phyloP scores from a whole-genome alignment of 345 rosid genomes.

The Microcos paniculata region DNA sequence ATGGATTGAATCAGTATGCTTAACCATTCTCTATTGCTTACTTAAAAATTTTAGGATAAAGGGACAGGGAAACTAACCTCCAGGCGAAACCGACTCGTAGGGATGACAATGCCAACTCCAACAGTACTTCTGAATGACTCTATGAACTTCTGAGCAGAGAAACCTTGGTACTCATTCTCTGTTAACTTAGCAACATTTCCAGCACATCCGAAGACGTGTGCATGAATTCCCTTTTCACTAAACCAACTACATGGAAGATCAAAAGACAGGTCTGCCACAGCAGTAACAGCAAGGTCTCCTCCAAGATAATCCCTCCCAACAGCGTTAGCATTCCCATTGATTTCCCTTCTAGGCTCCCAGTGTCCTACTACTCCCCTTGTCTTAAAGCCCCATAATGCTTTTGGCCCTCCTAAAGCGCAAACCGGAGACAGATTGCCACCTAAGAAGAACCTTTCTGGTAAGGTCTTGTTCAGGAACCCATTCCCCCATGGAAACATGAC shows the following conservation, averaged over 20 bases:
- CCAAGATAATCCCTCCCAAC: slow-evolving; percentile 71
- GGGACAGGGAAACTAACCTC: slow-evolving; percentile 52
- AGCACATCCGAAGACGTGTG: slow-evolving; percentile 78
- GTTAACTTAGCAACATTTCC: slow-evolving; percentile 75
- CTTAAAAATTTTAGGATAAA: not conserved
- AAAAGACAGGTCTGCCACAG: slow-evolving; percentile 88
- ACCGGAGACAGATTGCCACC: slow-evolving; percentile 91
- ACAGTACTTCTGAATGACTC: slow-evolving; percentile 67
- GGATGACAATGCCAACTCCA: slow-evolving; percentile 83
- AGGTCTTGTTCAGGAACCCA: slow-evolving; percentile 50
- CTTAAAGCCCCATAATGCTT: slow-evolving; percentile 74
- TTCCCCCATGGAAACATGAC: slow-evolving; percentile 75
- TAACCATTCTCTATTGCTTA: not conserved
- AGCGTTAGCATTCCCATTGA: slow-evolving; percentile 31
- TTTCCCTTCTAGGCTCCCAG: slow-evolving; percentile 60
- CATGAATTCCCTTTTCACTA: slow-evolving; percentile 83
- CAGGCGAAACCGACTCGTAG: slow-evolving; percentile 71
- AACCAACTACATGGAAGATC: slow-evolving; percentile 83
- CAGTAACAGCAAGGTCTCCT: slow-evolving; percentile 85
- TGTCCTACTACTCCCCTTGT: slow-evolving; percentile 73
- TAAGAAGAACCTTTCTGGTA: slow-evolving; percentile 88
- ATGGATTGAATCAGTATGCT: not conserved
- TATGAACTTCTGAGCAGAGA: slow-evolving; percentile 51
- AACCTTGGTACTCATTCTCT: slow-evolving; percentile 59
- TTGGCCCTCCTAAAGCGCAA: slow-evolving; percentile 77